Evolutionary conservation across 2,329 filamentous ascomycete genomes (phyloP).

Genomic region (Pyrenophora seminiperda): DNA sequence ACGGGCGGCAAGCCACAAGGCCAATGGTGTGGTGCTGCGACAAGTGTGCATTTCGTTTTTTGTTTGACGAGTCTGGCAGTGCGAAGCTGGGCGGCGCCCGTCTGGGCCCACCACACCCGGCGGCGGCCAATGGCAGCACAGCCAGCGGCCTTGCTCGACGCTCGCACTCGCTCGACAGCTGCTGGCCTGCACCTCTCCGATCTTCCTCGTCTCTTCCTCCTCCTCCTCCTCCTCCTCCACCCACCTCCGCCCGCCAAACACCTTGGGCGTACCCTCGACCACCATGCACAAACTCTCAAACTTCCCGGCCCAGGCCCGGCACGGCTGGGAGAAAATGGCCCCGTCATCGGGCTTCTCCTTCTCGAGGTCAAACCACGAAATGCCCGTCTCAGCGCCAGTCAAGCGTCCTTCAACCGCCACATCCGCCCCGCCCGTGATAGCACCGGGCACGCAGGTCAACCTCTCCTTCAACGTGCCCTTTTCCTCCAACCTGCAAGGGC

Average conservation of each 20-base stretch:
- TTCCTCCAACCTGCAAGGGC: constrained; percentile 86
- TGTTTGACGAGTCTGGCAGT: neutral
- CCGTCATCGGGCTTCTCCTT: constrained; percentile 66
- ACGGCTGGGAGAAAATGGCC: constrained; percentile 72
- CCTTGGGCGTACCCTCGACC: constrained; percentile 34
- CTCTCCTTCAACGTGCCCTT: constrained; percentile 98
- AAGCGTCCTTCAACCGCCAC: constrained; percentile 61
- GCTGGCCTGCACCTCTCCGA: constrained; percentile 13
- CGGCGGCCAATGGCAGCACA: constrained; percentile 11
- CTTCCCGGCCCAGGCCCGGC: constrained; percentile 68
- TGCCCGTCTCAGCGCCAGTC: constrained; percentile 57
- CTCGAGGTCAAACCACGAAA: constrained; percentile 63
- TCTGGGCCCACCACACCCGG: neutral
- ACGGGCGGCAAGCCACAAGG: too few species aligned
- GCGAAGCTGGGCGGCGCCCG: constrained; percentile 3
- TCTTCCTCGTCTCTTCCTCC: constrained; percentile 28
- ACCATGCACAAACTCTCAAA: constrained; percentile 72
- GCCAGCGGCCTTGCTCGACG: constrained; percentile 12
- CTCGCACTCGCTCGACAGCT: constrained; percentile 19
- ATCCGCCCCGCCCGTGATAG: constrained; percentile 64
- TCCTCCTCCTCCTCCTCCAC: constrained; percentile 27
- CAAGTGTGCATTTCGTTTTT: neutral
- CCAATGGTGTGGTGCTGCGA: too few species aligned
- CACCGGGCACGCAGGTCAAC: constrained; percentile 79
- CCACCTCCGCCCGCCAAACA: constrained; percentile 30